Base-by-base conservation (phyloP, 1,284 basidiomycete species). In the Uromyces viciae-fabae region DNA sequence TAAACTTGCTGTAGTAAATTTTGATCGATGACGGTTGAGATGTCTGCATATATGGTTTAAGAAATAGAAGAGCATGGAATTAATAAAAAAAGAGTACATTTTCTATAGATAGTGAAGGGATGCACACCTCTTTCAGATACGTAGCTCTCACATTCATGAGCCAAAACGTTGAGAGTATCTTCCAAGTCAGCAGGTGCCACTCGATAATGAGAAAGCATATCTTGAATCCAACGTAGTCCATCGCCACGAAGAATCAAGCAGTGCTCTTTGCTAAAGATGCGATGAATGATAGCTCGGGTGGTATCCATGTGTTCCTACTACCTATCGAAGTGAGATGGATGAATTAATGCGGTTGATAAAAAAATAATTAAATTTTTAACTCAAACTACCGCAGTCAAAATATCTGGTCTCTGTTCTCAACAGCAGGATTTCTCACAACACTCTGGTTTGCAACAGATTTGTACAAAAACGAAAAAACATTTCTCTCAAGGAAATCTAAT, bases 101-200 rank as follows among this genome's bases (percentile, higher is more conserved):
- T 15, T 8, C 25, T 11, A 49, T 15, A 46, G 14, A 8, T 28
- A 17, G 22, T 5, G 46, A 22, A 5, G 43, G 38, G 56, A 31
- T 14, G 40, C 71, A 19, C 40, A 80, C 77, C 77, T 38, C 56
- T 71, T 0, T 52, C 25, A 33, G 68, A 46, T 8, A 64, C 68
- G 52, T 72, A 46, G 8, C 54, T 46, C 38, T 72, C 77, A 43
- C 77, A 80, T 31, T 58, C 77, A 64, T 31, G 62, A 17, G 77
- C 77, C 52, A 80, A 52, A 28, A 68, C 66, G 40, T 73, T 72
- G 40, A 80, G 77, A 43, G 77, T 80, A 28, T 80, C 77, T 64
- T 72, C 68, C 17, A 80, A 17, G 73, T 80, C 77, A 11, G 33
- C 68, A 62, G 77, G 77, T 33, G 49, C 68, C 31, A 80, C 77